Conservation (phyloP, 2,329 filamentous ascomycete genomes). For the Colletotrichum plurivorum region DNA sequence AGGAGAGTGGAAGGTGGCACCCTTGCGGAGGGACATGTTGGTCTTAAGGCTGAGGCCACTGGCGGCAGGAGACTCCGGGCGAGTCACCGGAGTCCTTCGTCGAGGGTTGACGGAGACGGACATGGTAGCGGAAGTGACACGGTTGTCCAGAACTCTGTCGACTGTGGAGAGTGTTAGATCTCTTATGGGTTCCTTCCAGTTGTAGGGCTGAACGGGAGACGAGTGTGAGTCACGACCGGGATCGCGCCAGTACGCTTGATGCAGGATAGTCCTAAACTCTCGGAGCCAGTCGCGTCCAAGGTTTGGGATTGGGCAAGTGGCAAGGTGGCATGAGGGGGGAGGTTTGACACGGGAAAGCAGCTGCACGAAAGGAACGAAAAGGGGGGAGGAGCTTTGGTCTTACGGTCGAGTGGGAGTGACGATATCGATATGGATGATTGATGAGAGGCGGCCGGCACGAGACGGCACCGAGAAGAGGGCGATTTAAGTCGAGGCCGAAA, state of each 20-base stretch:
- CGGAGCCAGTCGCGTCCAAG: slow-evolving; percentile 24
- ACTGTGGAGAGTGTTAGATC: slow-evolving; percentile 40
- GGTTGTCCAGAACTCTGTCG: slow-evolving; percentile 50
- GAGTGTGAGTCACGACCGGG: slow-evolving; percentile 50
- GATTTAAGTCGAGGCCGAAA: slow-evolving; percentile 39
- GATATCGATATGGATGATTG: slow-evolving; percentile 10
- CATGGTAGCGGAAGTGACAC: slow-evolving; percentile 54
- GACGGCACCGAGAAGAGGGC: slow-evolving; percentile 29
- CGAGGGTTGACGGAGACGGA: slow-evolving; percentile 61
- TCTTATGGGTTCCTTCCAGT: slow-evolving; percentile 37
- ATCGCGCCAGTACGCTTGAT: slow-evolving; percentile 26
- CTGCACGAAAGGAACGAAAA: slow-evolving; percentile 16
- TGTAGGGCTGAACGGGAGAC: slow-evolving; percentile 44
- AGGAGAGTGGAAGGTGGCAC: slow-evolving; percentile 75
- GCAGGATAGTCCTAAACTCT: slow-evolving; percentile 36
- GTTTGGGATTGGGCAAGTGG: slow-evolving; percentile 38
- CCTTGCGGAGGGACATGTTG: slow-evolving; percentile 76
- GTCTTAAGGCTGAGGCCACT: slow-evolving; percentile 65
- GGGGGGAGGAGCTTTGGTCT: slow-evolving; percentile 28
- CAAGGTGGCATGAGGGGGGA: slow-evolving; percentile 24
- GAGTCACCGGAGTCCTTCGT: slow-evolving; percentile 61
- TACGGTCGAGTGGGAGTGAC: slow-evolving; percentile 6
- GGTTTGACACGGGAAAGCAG: slow-evolving; percentile 29
- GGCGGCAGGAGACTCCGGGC: slow-evolving; percentile 53
- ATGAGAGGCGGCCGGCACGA: slow-evolving; percentile 3